Evolutionary conservation across 768 basidiomycete genomes (phyloP), one percentile per base, ranked within the genome.

Genomic region (Tricholoma furcatifolium): DNA sequence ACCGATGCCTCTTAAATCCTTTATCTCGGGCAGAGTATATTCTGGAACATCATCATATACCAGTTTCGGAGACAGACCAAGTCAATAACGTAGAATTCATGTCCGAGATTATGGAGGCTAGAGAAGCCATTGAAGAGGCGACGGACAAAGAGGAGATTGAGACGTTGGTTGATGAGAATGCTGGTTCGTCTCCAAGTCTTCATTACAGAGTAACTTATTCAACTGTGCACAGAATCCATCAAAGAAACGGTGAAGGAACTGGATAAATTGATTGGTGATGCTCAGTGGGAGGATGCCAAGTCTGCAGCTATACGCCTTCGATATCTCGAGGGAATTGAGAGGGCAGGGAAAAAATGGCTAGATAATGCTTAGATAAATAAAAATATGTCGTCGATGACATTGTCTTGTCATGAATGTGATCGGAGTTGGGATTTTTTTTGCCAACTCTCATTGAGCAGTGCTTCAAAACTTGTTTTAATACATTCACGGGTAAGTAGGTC

Each of bases 11-110:
- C 36, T 64, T 76, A n/a, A 76, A 81, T 58, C 93, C 93, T 2
- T 68, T 93, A 31, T 72, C 78, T 23, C 83, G 94, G 38, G 85
- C 85, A 24, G 86, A 91, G 66, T 96, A 97, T 62, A 83, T 97
- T 61, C 75, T 96, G 12, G 72, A 77, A 39, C 74, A 73, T 39
- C 80, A 91, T 60, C 82, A 85, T 9, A 47, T 79, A 27, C 73
- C 76, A 4, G 71, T 84, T 42, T 73, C 74, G 2, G 94, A 95
- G 70, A 73, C 71, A 20, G 93, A 96, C 56, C 81, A 83, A 47
- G 67, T 87, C 20, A 81, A 87, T 10, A 90, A 95, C 60, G 69
- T 81, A 41, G 79, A 70, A 41, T 80, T 96, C 53, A 79, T 98
- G 58, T 74, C 76, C 59, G 82, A 89, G 58, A 80, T 96, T 36